Percentiles rank a stretch among this genome's conserved stretches.
These are phyloP conservation scores for Suhomyces vadensis DNA, from an alignment of 805 yeast genomes.

Conservation along the genomic window DNA sequence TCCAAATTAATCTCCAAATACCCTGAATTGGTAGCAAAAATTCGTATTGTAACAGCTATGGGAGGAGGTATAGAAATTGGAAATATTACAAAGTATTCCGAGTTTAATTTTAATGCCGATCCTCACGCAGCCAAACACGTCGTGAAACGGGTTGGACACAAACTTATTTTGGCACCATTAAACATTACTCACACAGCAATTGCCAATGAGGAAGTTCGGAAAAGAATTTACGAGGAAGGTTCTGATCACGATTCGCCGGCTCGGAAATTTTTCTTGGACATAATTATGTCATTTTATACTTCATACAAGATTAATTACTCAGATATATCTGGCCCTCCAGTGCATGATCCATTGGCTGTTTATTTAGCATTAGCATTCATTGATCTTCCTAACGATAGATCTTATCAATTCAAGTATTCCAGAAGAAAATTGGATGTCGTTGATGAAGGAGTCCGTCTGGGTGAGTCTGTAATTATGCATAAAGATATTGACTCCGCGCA, in stretches of 20 bases:
- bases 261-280: constrained; percentile 34
- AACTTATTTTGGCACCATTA: constrained; percentile 59
- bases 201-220: constrained; percentile 36
- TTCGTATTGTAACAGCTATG: constrained; percentile 66
- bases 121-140: constrained; percentile 71
- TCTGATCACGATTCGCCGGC: constrained; percentile 35
- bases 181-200: constrained; percentile 69
- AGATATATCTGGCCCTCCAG: constrained; percentile 59
- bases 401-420: constrained; percentile 26
- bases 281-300: constrained; percentile 23
- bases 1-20: constrained; percentile 53
- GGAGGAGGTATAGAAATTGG: constrained; percentile 67
- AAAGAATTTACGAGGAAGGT: constrained; percentile 19
- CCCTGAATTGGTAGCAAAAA: constrained; percentile 53
- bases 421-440: constrained; percentile 27
- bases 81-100: constrained; percentile 56
- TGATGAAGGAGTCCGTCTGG: constrained; percentile 30
- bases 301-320: constrained; percentile 17
- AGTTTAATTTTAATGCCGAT: constrained; percentile 75
- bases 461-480: constrained; percentile 24
- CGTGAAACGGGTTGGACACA: constrained; percentile 50
- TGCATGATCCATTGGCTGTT: constrained; percentile 79
- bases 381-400: constrained; percentile 15
- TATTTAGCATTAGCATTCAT: constrained; percentile 54
- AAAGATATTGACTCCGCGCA: constrained; percentile 2